A percentile compares a stretch with the other conserved stretches of the same genome.
Conservation (phyloP, 345 rosid species). For the Linum usitatissimum region DNA sequence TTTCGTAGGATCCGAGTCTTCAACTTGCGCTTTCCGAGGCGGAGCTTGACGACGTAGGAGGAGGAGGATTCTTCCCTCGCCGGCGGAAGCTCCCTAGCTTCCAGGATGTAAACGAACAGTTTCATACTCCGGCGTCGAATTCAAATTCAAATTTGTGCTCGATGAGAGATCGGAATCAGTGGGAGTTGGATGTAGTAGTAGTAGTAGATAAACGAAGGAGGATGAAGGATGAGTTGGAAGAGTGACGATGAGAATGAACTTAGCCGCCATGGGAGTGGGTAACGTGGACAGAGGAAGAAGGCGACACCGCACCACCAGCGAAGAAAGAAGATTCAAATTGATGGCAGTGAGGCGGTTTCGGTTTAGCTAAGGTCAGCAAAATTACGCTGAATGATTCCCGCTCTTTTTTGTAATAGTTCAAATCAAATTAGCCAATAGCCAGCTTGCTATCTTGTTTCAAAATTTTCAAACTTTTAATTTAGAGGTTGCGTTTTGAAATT, state of each 20-base stretch:
- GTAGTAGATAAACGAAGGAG: background rate
- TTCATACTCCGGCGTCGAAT: conserved; percentile 26
- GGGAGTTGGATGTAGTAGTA: background rate
- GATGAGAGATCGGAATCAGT: background rate
- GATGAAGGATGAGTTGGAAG: background rate
- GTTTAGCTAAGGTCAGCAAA: no score
- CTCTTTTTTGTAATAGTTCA: no score
- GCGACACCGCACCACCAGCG: background rate
- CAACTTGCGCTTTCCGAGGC: conserved; percentile 51
- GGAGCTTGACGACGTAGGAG: conserved; percentile 47
- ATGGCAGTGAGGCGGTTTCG: no score
- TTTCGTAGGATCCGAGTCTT: conserved; percentile 42
- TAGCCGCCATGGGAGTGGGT: background rate
- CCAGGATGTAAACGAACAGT: conserved; percentile 61
- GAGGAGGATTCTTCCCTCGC: conserved; percentile 26
- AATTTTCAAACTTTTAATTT: no score
- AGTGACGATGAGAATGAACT: background rate
- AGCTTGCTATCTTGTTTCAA: no score
- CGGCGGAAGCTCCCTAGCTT: conserved; percentile 57
- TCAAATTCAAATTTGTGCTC: background rate
- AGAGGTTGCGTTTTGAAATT: no score
- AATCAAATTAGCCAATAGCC: no score
- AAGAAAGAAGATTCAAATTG: no score
- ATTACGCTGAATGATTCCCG: no score
- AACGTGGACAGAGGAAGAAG: conserved; percentile 1